Conservation (phyloP, 441 rosid genomes). For the Biscutella laevigata region DNA sequence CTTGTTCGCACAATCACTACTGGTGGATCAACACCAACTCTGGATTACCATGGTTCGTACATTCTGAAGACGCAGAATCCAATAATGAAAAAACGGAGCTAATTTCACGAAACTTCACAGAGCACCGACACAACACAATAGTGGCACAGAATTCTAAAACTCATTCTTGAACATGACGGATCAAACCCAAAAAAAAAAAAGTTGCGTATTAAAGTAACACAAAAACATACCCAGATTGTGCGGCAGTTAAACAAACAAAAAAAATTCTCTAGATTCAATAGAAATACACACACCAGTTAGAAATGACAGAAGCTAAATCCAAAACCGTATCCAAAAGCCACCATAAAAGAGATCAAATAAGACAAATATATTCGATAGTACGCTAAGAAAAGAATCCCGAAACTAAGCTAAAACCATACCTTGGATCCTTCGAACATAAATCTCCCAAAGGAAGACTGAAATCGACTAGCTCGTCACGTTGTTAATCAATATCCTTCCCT, state of each 20-base stretch:
- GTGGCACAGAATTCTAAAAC: neutral
- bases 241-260: neutral
- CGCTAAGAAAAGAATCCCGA: neutral
- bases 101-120: constrained; percentile 13
- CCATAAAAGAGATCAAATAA: constrained; percentile 5
- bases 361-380: neutral
- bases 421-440: neutral
- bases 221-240: constrained; percentile 4
- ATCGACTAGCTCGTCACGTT: constrained; percentile 11
- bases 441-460: constrained; percentile 9
- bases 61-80: constrained; percentile 19
- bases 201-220: neutral
- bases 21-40: constrained; percentile 27
- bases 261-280: constrained; percentile 19
- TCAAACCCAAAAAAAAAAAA: neutral
- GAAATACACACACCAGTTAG: neutral
- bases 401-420: constrained; percentile 25
- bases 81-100: constrained; percentile 1
- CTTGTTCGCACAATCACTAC: constrained; percentile 22
- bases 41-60: constrained; percentile 31
- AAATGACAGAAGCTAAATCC: neutral
- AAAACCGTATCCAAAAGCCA: neutral
- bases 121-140: constrained; percentile 21
- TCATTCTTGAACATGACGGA: neutral
- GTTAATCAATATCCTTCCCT: neutral